Evolutionary conservation across 163 green algal genomes (phyloP).

Genomic region (Chlamydomonas reinhardtii): DNA sequence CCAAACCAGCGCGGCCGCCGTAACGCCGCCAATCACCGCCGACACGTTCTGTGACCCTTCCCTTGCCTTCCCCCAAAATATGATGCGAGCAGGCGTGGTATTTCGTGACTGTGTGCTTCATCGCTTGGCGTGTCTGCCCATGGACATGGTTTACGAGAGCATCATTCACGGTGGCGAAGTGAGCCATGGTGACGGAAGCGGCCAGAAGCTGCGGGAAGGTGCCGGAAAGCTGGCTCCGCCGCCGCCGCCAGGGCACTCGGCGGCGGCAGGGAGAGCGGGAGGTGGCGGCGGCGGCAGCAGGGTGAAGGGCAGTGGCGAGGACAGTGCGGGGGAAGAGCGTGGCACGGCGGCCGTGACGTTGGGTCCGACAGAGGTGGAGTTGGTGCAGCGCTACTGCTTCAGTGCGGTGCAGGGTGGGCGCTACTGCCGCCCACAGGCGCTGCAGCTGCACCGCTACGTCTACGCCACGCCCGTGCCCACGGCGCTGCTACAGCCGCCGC

Average conservation of each 20-base stretch:
- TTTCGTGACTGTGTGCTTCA: slow-evolving; percentile 18
- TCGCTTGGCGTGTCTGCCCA: background rate
- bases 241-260: background rate
- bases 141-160: slow-evolving; percentile 14
- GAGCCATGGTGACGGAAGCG: no score
- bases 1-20: no score
- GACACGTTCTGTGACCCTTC: no score
- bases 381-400: background rate
- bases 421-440: slow-evolving; percentile 3
- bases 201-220: background rate
- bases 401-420: background rate
- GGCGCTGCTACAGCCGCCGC: no score
- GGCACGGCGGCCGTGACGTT: background rate
- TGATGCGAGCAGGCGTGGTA: background rate
- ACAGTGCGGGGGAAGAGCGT: no score
- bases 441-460: background rate
- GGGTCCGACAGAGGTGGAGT: background rate
- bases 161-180: background rate
- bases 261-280: no score
- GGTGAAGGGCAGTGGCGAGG: no score
- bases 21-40: no score
- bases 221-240: background rate
- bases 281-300: no score
- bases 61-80: no score
- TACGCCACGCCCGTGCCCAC: background rate